Base-by-base conservation (phyloP, 768 basidiomycete species). In the Lactarius hengduanensis region DNA sequence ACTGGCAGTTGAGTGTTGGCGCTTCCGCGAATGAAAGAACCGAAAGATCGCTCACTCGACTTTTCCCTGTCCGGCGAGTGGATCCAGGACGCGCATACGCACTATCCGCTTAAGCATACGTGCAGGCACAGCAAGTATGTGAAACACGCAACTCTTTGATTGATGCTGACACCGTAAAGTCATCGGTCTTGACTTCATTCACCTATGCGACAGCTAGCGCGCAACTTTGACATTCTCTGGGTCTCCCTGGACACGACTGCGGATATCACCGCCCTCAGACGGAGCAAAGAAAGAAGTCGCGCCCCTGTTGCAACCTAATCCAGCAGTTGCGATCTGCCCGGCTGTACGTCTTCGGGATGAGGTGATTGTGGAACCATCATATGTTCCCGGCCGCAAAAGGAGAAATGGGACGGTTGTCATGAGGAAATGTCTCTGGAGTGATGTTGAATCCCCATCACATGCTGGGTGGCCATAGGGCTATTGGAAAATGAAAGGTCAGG, bases 11-110 rank as follows among this genome's bases (percentile, higher is more conserved):
- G 22, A 50, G 22, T 15, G 26, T 13, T 22, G 11, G 45, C 4
- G 47, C 47, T 22, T 50, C 47, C 22, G 4, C 0, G n/a, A 50
- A n/a, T 50, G 47, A 50, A 50, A 22, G 47, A 50, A 26, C 3
- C n/a, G 47, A 43, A 11, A 43, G 34, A 38, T 15, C 30, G 30
- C 84, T 30, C 59, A 87, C 86, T 88, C 74, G 88, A 85, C 75
- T 86, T 86, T 9, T 84, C 80, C 16, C 88, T 83, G 63, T 85
- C 78, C 13, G 81, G 76, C 0, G 84, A 82, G 74, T 90, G 86
- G 30, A 89, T 84, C 89, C 88, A 91, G 73, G 88, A 88, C 77
- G 83, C 84, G 74, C 89, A 92, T 38, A 80, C 80, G 71, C 89
- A 91, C 22, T 83, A 83, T 20, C 82, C 83, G 0, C 79, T 70